phyloP scores from a whole-genome alignment of 208 protist genomes.

The Wallacemonas rigidus region DNA sequence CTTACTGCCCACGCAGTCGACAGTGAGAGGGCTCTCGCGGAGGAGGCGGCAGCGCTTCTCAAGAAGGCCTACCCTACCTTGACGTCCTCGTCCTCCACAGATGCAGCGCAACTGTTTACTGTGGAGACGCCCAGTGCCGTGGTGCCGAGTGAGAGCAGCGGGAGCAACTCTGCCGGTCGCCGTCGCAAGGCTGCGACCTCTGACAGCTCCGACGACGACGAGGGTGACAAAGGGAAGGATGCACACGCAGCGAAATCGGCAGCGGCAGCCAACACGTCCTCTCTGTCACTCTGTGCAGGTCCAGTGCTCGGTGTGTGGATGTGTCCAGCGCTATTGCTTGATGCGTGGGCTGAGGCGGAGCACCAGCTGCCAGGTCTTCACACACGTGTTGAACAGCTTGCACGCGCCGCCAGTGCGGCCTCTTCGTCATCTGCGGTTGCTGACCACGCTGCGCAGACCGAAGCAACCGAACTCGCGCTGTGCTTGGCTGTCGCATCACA shows the following conservation, averaged over 20 bases:
- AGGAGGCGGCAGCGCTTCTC: constrained; percentile 14
- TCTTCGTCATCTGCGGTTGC: neutral
- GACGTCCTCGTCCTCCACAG: neutral
- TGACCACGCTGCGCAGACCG: neutral
- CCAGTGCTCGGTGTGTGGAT: neutral
- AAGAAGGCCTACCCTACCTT: constrained; percentile 3
- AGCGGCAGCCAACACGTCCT: neutral
- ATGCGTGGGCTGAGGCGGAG: constrained; percentile 10
- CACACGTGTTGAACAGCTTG: neutral
- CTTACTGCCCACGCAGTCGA: constrained; percentile 2
- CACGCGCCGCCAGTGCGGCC: neutral
- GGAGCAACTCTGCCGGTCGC: neutral
- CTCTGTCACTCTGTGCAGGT: neutral
- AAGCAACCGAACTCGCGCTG: constrained; percentile 22
- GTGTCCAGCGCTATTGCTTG: neutral
- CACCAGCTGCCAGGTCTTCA: constrained; percentile 7
- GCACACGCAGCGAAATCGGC: neutral
- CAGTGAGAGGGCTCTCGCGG: neutral
- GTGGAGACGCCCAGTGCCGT: neutral
- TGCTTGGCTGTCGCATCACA: constrained; percentile 24
- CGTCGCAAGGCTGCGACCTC: neutral
- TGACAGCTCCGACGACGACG: constrained; percentile 13
- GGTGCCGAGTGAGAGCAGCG: neutral
- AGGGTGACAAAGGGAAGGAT: constrained; percentile 4
- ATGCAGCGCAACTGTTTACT: neutral